Conservation (phyloP, 495 filamentous ascomycete genomes). For the Penicillium mononematosum region DNA sequence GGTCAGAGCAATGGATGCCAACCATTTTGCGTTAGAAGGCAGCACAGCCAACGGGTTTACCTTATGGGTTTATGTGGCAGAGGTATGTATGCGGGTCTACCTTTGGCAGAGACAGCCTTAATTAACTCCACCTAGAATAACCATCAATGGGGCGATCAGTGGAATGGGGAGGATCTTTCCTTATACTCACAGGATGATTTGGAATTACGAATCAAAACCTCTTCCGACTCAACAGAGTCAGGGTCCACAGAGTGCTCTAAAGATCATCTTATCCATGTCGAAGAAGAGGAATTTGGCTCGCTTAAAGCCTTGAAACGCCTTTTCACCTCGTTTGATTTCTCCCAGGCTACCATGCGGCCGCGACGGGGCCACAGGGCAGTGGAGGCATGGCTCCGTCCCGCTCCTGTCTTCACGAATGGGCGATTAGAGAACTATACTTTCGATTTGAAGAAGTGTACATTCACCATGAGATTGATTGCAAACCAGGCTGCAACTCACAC, state of each 20-base stretch:
- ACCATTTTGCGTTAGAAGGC: constrained; percentile 88
- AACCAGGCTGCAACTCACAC: constrained; percentile 50
- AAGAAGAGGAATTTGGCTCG: constrained; percentile 58
- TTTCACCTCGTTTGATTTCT: constrained; percentile 61
- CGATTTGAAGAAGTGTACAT: constrained; percentile 70
- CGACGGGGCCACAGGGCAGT: constrained; percentile 77
- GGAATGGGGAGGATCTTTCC: constrained; percentile 96
- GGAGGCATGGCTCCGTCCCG: constrained; percentile 86
- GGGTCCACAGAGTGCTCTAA: constrained; percentile 58
- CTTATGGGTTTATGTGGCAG: constrained; percentile 79
- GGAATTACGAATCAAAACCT: constrained; percentile 42
- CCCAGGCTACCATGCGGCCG: constrained; percentile 46
- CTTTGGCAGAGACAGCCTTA: not conserved
- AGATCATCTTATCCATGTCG: constrained; percentile 49
- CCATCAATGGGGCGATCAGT: constrained; percentile 88
- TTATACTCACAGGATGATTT: constrained; percentile 83
- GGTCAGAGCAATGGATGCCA: constrained; percentile 92
- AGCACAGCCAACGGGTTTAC: constrained; percentile 78
- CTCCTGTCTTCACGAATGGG: constrained; percentile 72
- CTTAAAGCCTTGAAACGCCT: constrained; percentile 71
- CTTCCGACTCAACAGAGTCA: constrained; percentile 26
- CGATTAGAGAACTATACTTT: constrained; percentile 67
- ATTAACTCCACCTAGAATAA: constrained; percentile 59
- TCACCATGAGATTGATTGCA: constrained; percentile 63
- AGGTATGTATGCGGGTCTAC: constrained; percentile 45